A percentile compares a stretch with the other conserved stretches of the same genome.
Evolutionary conservation across 306 rosid genomes (phyloP).

Genomic region (Castanea crenata): DNA sequence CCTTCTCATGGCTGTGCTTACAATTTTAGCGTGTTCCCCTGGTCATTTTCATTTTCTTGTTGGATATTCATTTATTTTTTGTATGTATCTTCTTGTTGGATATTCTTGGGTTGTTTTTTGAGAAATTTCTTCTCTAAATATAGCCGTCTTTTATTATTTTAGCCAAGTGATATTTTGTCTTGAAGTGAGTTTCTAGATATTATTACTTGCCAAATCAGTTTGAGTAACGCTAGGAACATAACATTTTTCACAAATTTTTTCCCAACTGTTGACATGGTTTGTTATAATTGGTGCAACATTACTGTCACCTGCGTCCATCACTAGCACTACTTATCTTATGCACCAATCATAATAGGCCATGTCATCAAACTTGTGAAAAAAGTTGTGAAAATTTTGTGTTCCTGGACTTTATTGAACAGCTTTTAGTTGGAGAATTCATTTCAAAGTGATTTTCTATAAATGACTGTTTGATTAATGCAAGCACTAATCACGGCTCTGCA

Average conservation of each 20-base stretch:
- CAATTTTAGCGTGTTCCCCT: neutral
- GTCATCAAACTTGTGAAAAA: no score
- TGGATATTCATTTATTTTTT: neutral
- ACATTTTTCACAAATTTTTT: no score
- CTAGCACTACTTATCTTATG: no score
- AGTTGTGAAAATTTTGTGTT: no score
- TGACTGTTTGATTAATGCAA: neutral
- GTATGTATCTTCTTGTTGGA: neutral
- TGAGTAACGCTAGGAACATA: no score
- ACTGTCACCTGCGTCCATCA: no score
- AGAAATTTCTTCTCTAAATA: neutral
- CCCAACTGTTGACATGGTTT: no score
- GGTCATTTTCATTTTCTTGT: neutral
- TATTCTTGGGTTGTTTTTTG: neutral
- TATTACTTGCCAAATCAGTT: neutral
- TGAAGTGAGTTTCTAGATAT: neutral
- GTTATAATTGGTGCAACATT: no score
- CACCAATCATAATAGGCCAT: no score
- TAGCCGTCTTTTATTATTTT: neutral
- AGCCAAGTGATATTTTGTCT: neutral
- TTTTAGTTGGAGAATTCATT: neutral
- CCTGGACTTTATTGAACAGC: no score
- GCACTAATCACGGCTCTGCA: neutral
- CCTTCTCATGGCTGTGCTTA: neutral
- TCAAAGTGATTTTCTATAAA: neutral